These are phyloP conservation scores for Scedosporium dehoogii DNA, from an alignment of 2,329 filamentous ascomycete species.

Conservation along the genomic window DNA sequence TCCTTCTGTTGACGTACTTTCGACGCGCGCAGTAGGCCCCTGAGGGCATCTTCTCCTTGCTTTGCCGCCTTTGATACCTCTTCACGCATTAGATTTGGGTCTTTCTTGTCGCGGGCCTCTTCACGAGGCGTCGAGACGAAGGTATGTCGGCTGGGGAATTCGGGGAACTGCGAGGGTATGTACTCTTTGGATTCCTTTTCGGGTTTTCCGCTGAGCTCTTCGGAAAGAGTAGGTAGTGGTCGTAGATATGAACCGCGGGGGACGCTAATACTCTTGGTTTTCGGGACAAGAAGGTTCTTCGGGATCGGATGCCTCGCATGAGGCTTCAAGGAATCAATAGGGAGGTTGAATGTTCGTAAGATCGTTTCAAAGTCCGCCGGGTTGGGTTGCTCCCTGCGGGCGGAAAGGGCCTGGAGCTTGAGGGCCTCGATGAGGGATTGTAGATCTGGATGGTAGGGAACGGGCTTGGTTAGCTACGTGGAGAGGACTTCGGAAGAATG, in stretches of 20 bases:
- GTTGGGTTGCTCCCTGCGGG: constrained; percentile 42
- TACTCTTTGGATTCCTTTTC: constrained; percentile 47
- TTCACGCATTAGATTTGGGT: constrained; percentile 48
- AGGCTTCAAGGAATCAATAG: constrained; percentile 39
- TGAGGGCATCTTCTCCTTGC: constrained; percentile 51
- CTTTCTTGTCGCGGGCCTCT: constrained; percentile 25
- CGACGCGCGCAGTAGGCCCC: constrained; percentile 48
- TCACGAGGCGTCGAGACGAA: constrained; percentile 50
- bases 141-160: constrained; percentile 55
- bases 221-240: constrained; percentile 35
- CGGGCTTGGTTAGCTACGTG: constrained; percentile 12
- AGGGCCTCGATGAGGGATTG: constrained; percentile 37
- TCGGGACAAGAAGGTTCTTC: constrained; percentile 25
- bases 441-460: constrained; percentile 31
- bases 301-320: constrained; percentile 46
- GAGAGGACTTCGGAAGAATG: neutral
- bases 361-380: constrained; percentile 48
- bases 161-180: constrained; percentile 49
- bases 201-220: constrained; percentile 46
- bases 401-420: constrained; percentile 33
- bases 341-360: constrained; percentile 40
- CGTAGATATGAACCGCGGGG: constrained; percentile 21
- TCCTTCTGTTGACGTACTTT: constrained; percentile 58
- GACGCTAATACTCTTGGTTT: constrained; percentile 15
- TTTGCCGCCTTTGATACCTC: constrained; percentile 50